phyloP scores from a whole-genome alignment of 2,329 filamentous ascomycete genomes.

The Exophiala viscosa region DNA sequence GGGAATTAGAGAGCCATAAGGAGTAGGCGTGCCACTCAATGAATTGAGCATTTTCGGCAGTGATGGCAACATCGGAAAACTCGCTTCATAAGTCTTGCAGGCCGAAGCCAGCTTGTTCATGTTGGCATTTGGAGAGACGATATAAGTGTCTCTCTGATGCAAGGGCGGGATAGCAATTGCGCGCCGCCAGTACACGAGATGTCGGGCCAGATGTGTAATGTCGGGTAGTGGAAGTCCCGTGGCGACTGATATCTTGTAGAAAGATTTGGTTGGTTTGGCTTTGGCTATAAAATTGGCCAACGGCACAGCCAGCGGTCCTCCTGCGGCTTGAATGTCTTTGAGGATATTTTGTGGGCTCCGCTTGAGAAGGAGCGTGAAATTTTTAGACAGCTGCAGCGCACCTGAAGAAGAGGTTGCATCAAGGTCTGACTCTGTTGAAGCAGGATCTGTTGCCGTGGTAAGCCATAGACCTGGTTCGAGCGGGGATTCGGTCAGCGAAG shows the following conservation, averaged over 20 bases:
- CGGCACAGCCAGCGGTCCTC: conserved; percentile 69
- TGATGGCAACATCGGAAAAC: conserved; percentile 78
- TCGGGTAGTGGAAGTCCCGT: conserved; percentile 70
- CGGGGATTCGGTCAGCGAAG: conserved; percentile 63
- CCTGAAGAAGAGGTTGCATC: conserved; percentile 42
- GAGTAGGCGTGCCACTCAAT: conserved; percentile 73
- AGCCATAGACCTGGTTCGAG: conserved; percentile 70
- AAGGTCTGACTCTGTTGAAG: conserved; percentile 53
- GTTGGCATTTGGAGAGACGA: conserved; percentile 86
- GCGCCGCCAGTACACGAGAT: conserved; percentile 93
- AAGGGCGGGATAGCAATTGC: conserved; percentile 88
- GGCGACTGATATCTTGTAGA: conserved; percentile 63
- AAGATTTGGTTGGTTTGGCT: conserved; percentile 60
- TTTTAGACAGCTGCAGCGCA: conserved; percentile 67
- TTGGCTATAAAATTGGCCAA: conserved; percentile 69
- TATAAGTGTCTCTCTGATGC: conserved; percentile 83
- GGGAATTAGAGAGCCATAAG: conserved; percentile 79
- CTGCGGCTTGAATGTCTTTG: conserved; percentile 63
- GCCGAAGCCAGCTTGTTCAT: conserved; percentile 67
- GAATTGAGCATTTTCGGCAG: conserved; percentile 83
- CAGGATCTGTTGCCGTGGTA: conserved; percentile 76
- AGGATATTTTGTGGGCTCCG: conserved; percentile 79
- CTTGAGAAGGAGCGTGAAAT: conserved; percentile 81
- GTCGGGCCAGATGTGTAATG: conserved; percentile 81
- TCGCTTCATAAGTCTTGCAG: conserved; percentile 66